phyloP scores from a whole-genome alignment of 163 green algal genomes.

The Scenedesmus sp. region DNA sequence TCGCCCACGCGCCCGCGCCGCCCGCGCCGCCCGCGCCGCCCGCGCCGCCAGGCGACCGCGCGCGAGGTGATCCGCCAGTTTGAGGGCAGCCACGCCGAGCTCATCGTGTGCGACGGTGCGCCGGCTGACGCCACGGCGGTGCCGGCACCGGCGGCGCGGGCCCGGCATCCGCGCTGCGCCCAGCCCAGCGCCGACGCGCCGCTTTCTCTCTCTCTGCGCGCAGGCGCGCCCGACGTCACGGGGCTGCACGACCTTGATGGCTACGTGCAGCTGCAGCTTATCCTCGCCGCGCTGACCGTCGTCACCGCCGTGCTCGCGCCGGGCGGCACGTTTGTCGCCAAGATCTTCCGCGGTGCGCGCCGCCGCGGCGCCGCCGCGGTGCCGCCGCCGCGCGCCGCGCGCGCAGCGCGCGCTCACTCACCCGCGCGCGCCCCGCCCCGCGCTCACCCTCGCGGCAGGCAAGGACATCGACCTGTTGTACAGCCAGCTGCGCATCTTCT shows the following conservation, averaged over 20 bases:
- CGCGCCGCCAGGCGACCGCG: constrained; percentile 71
- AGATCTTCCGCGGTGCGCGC: constrained; percentile 86
- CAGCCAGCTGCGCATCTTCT: constrained; percentile 92
- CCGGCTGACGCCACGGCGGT: too few species aligned
- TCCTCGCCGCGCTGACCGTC: constrained; percentile 93
- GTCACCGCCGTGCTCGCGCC: constrained; percentile 81
- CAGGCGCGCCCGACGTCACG: constrained; percentile 97
- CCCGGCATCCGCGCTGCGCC: too few species aligned
- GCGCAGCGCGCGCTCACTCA: too few species aligned
- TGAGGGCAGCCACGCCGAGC: constrained; percentile 86
- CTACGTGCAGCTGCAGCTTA: constrained; percentile 96
- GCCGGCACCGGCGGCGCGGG: constrained; percentile 57
- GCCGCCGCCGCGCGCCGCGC: too few species aligned
- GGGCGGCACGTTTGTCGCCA: constrained; percentile 95
- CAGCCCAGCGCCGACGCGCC: too few species aligned
- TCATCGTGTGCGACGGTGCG: constrained; percentile 96
- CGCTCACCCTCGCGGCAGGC: too few species aligned
- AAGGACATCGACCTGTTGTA: constrained; percentile 94
- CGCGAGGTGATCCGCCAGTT: constrained; percentile 86
- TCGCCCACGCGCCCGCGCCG: too few species aligned
- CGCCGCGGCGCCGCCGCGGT: too few species aligned
- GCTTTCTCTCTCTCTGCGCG: too few species aligned
- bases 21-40: too few species aligned
- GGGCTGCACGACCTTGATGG: constrained; percentile 99
- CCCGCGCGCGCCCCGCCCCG: too few species aligned